Percentiles rank a stretch among this genome's conserved stretches.
Evolutionary conservation across 148 eudicot species (phyloP).

Genomic region (Arctostaphylos glauca): DNA sequence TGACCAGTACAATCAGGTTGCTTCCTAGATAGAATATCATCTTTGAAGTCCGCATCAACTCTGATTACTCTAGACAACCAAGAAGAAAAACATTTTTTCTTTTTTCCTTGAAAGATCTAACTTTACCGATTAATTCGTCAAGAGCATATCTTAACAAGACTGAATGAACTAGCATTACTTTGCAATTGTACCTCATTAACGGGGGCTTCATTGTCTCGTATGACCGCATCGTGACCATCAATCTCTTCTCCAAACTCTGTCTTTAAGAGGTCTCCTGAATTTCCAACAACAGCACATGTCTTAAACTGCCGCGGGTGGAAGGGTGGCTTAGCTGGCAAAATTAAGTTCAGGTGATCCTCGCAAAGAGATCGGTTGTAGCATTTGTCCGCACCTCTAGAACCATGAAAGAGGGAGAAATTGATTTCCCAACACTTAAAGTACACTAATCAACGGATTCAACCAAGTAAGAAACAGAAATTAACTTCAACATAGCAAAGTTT

Average conservation of each 20-base stretch:
- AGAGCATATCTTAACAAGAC: background rate
- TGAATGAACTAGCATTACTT: background rate
- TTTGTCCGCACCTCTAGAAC: constrained; percentile 65
- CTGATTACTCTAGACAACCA: background rate
- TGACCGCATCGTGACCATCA: constrained; percentile 90
- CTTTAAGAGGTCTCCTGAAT: constrained; percentile 92
- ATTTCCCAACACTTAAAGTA: background rate
- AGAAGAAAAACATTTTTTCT: background rate
- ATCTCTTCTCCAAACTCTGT: constrained; percentile 92
- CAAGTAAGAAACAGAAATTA: constrained; percentile 10
- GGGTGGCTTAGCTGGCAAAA: constrained; percentile 90
- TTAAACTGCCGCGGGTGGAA: constrained; percentile 87
- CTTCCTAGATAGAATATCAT: background rate
- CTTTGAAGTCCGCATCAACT: background rate
- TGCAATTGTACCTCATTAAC: constrained; percentile 67
- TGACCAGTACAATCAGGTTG: background rate
- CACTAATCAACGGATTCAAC: background rate
- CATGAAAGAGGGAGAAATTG: constrained; percentile 1
- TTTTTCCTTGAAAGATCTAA: background rate
- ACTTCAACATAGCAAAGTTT: constrained; percentile 5
- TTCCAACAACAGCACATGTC: constrained; percentile 98
- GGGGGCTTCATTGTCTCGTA: constrained; percentile 97
- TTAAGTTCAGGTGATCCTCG: constrained; percentile 78
- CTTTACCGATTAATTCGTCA: background rate
- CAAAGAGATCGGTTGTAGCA: constrained; percentile 88